Evolutionary conservation across 2,329 filamentous ascomycete genomes (phyloP), one percentile per base, ranked within the genome.

Genomic region (Fusarium sterilihyphosum): DNA sequence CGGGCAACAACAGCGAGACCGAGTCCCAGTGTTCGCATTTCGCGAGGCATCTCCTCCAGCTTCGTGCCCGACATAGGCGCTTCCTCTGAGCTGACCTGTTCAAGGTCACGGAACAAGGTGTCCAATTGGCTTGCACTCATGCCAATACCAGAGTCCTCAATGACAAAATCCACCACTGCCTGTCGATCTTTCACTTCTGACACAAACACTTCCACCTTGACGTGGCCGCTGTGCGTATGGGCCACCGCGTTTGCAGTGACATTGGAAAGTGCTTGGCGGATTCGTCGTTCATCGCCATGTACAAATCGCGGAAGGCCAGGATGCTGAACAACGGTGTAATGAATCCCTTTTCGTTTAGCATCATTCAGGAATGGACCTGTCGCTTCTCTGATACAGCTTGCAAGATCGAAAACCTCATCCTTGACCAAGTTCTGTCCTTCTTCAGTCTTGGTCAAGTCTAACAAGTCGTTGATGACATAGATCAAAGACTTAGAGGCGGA

Each of bases 401-500:
- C 84, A 8, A 98, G 85, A 77, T 97, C 91, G 57, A 98, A 95
- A 0, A 92, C 83, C 78, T 97, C 95, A 65, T 95, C 92, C 76
- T 94, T 96, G 78, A 96, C 88, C 8, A 97, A 83, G 3, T 91
- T 88, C 54, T 92, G 92, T 0, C 95, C 94, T 80, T 95, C 93
- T 80, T 97, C 95, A 0, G 93, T 93, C 79, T 97, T 96, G 2
- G 95, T 97, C 37, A 98, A 85, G 79, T 98, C 95, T 2, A 98
- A 86, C 4, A 98, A 86, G 80, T 98, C 95, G 74, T 98, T 98
- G 83, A 98, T 98, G 16, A 97, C 94, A 80, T 97, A 97, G 9
- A 98, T 96, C 33, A 98, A 85, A 1, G 94, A 97, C 79, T 97
- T 97, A 0, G 95, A 98, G 8, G 95, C 95, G 2, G 94, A 97